Conservation (phyloP, 2,329 filamentous ascomycete genomes). For the Aureobasidium sp. region DNA sequence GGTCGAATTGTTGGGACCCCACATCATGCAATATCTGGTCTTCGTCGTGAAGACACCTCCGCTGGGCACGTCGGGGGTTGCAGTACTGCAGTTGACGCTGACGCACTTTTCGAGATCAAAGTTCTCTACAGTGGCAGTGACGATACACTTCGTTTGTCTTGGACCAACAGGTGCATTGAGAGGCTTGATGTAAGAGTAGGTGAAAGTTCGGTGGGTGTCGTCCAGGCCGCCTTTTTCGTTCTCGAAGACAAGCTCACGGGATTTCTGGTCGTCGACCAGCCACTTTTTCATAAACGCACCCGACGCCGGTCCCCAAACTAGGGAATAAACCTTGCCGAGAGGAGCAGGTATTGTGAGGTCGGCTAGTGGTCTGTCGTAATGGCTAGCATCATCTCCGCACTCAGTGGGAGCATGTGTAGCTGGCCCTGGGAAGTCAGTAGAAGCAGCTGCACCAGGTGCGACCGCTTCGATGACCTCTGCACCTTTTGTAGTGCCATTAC, state of each 20-base stretch:
- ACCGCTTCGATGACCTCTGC: constrained; percentile 20
- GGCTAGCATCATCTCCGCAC: constrained; percentile 66
- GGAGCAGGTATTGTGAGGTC: constrained; percentile 83
- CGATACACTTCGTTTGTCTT: constrained; percentile 89
- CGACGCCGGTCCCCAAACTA: constrained; percentile 78
- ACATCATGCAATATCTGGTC: constrained; percentile 89
- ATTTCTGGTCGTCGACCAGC: constrained; percentile 80
- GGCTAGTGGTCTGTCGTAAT: constrained; percentile 77
- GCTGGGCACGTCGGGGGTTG: constrained; percentile 90
- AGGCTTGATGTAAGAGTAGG: constrained; percentile 86
- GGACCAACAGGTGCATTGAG: constrained; percentile 77
- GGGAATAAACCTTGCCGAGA: constrained; percentile 79
- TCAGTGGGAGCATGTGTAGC: constrained; percentile 72
- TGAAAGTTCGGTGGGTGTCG: constrained; percentile 61
- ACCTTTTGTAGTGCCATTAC: constrained; percentile 18
- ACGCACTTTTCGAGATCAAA: constrained; percentile 83
- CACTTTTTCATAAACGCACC: constrained; percentile 78
- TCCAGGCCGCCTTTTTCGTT: constrained; percentile 68
- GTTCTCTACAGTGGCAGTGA: constrained; percentile 72
- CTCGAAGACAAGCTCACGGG: constrained; percentile 74
- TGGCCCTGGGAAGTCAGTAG: constrained; percentile 74
- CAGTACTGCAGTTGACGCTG: constrained; percentile 71
- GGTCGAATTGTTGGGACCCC: constrained; percentile 80
- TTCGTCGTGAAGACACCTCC: constrained; percentile 88
- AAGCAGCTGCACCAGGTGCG: constrained; percentile 32